phyloP scores from a whole-genome alignment of 1,139 yeast species.

The Candida anutae region DNA sequence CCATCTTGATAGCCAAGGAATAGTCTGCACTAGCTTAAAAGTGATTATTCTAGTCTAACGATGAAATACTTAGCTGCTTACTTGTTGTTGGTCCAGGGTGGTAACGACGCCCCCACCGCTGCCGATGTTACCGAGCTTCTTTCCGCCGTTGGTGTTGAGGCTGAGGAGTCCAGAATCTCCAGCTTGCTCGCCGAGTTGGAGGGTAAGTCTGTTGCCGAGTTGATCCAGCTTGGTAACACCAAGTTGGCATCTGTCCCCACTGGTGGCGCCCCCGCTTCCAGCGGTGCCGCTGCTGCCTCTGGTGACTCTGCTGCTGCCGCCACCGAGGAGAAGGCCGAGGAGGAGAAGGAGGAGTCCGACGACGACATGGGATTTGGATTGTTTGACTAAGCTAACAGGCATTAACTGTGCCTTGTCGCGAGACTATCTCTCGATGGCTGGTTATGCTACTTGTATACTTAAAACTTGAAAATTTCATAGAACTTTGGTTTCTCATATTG shows the following conservation, averaged over 20 bases:
- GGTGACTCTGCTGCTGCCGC: slow-evolving; percentile 34
- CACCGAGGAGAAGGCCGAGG: slow-evolving; percentile 31
- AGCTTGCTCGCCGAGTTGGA: slow-evolving; percentile 62
- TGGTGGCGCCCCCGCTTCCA: slow-evolving; percentile 72
- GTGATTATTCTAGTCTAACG: slow-evolving; percentile 46
- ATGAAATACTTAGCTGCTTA: slow-evolving; percentile 91
- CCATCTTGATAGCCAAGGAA: slow-evolving; percentile 31
- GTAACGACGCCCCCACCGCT: slow-evolving; percentile 72
- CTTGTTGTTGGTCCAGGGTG: slow-evolving; percentile 80
- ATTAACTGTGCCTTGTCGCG: too few relatives aligned
- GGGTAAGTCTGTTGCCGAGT: slow-evolving; percentile 70
- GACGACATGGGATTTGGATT: slow-evolving; percentile 88
- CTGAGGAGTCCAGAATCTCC: slow-evolving; percentile 66
- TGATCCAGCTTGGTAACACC: slow-evolving; percentile 74
- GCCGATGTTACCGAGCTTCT: slow-evolving; percentile 64
- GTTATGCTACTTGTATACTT: too few relatives aligned
- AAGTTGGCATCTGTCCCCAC: slow-evolving; percentile 78
- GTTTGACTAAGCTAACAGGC: slow-evolving; percentile 75
- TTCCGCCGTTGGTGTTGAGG: slow-evolving; percentile 72
- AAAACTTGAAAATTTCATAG: too few relatives aligned
- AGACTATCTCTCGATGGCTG: too few relatives aligned
- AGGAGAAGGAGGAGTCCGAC: slow-evolving; percentile 42
- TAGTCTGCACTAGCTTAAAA: slow-evolving; percentile 58
- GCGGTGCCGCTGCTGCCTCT: slow-evolving; percentile 39
- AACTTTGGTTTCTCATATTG: too few relatives aligned